Evolutionary conservation across 768 basidiomycete species (phyloP).

Genomic region (Lactarius evosmus): DNA sequence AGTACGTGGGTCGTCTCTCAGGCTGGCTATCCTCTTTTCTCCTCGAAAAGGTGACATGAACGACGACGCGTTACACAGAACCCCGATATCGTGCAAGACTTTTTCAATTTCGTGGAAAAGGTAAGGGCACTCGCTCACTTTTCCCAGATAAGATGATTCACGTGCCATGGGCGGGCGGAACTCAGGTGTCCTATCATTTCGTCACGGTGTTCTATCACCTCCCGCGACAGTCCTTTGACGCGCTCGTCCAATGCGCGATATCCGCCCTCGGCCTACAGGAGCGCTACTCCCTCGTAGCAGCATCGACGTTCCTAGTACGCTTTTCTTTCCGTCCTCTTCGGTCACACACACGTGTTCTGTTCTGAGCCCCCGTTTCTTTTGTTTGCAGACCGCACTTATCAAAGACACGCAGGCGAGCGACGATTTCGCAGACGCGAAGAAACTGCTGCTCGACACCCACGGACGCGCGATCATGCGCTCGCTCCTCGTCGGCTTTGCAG

Average conservation of each 20-base stretch:
- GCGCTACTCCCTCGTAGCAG: slow-evolving; percentile 78
- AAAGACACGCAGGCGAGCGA: slow-evolving; percentile 63
- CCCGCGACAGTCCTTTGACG: slow-evolving; percentile 59
- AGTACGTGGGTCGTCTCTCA: slow-evolving; percentile 41
- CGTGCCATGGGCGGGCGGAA: too few relatives aligned
- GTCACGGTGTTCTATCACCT: slow-evolving; percentile 57
- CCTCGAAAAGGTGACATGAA: neutral
- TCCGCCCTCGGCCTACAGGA: slow-evolving; percentile 71
- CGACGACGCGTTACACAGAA: slow-evolving; percentile 61
- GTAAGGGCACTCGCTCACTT: slow-evolving; percentile 40
- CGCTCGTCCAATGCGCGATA: slow-evolving; percentile 66
- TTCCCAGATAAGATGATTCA: neutral
- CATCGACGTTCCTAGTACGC: slow-evolving; percentile 79
- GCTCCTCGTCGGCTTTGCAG: slow-evolving; percentile 76
- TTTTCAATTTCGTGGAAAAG: slow-evolving; percentile 79
- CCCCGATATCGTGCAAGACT: slow-evolving; percentile 87
- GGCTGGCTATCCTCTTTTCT: neutral
- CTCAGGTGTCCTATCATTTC: slow-evolving; percentile 55
- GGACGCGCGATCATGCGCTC: slow-evolving; percentile 72
- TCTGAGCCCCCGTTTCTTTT: neutral
- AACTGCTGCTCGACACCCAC: slow-evolving; percentile 48
- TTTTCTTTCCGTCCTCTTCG: neutral
- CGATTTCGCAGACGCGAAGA: slow-evolving; percentile 54
- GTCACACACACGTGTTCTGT: neutral
- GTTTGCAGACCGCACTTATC: slow-evolving; percentile 59